Percentiles rank a stretch among this genome's conserved stretches.
Conservation (phyloP, 352 stramenopile species). For the Peronospora belbahrii region DNA sequence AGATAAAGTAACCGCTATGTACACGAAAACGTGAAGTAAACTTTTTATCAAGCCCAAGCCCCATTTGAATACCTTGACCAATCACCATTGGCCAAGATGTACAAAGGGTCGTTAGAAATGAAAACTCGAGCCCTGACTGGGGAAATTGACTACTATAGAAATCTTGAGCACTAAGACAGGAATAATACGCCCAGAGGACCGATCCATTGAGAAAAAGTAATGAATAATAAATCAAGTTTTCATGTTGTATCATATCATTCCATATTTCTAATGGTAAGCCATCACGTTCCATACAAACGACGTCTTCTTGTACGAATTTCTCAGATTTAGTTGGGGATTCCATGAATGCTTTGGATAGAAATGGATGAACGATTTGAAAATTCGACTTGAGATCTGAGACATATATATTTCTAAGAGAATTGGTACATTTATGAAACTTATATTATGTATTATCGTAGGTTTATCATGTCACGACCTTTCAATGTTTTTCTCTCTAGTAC, state of each 20-base stretch:
- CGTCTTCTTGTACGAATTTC: constrained; percentile 28
- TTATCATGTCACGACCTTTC: too few relatives aligned
- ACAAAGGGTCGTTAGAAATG: constrained; percentile 50
- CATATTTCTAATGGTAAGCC: constrained; percentile 46
- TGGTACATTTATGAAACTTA: too few relatives aligned
- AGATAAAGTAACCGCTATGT: constrained; percentile 36
- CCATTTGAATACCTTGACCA: constrained; percentile 43
- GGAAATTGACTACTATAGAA: constrained; percentile 48
- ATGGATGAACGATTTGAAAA: too few relatives aligned
- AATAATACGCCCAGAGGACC: constrained; percentile 64
- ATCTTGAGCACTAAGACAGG: constrained; percentile 52
- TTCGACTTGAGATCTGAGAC: too few relatives aligned
- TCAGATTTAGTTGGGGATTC: constrained; percentile 26
- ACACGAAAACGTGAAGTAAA: constrained; percentile 33
- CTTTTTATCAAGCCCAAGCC: constrained; percentile 49
- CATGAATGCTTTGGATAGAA: too few relatives aligned
- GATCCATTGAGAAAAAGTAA: constrained; percentile 62
- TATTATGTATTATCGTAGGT: too few relatives aligned
- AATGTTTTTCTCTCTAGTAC: too few relatives aligned
- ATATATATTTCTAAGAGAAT: too few relatives aligned
- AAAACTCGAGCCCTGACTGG: constrained; percentile 39
- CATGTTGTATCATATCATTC: constrained; percentile 41
- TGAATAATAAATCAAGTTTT: constrained; percentile 45
- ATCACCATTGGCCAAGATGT: constrained; percentile 47
- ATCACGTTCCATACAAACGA: constrained; percentile 22